These are phyloP conservation scores for Lachancea fermentati DNA, from an alignment of 805 yeast species.

Conservation along the genomic window DNA sequence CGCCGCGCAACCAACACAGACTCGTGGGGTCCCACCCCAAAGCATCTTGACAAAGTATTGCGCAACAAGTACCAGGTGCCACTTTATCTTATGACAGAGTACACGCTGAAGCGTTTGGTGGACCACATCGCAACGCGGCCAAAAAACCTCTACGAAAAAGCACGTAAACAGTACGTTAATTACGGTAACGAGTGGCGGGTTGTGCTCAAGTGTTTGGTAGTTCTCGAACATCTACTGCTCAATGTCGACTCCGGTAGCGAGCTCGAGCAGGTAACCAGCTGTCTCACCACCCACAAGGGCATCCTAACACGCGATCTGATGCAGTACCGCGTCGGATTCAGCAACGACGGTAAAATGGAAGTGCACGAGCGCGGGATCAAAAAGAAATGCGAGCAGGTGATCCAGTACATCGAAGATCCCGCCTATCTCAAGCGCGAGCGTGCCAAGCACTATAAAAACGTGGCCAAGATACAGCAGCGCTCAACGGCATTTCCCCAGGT, in stretches of 20 bases:
- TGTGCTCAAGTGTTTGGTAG: conserved; percentile 34
- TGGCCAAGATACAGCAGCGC: conserved; percentile 25
- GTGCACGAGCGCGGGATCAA: conserved; percentile 34
- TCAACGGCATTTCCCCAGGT: conserved; percentile 6
- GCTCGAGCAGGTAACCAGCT: conserved; percentile 27
- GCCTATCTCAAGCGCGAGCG: conserved; percentile 29
- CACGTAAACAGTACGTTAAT: conserved; percentile 36
- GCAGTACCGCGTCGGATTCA: conserved; percentile 27
- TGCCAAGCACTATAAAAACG: conserved; percentile 25
- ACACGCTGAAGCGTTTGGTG: conserved; percentile 31
- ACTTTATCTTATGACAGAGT: conserved; percentile 31
- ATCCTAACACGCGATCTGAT: conserved; percentile 28
- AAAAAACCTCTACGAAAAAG: conserved; percentile 34
- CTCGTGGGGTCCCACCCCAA: conserved; percentile 47
- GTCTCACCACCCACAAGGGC: conserved; percentile 31
- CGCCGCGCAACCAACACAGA: conserved; percentile 47
- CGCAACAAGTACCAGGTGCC: conserved; percentile 29
- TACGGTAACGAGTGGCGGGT: conserved; percentile 39
- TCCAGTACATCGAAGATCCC: conserved; percentile 27
- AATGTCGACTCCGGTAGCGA: conserved; percentile 32
- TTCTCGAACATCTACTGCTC: conserved; percentile 31
- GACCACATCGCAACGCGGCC: conserved; percentile 35
- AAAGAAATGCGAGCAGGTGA: conserved; percentile 30
- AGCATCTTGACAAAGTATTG: conserved; percentile 35
- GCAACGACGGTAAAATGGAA: conserved; percentile 36